phyloP scores from a whole-genome alignment of 208 protist species.

The Trypanosoma avium region DNA sequence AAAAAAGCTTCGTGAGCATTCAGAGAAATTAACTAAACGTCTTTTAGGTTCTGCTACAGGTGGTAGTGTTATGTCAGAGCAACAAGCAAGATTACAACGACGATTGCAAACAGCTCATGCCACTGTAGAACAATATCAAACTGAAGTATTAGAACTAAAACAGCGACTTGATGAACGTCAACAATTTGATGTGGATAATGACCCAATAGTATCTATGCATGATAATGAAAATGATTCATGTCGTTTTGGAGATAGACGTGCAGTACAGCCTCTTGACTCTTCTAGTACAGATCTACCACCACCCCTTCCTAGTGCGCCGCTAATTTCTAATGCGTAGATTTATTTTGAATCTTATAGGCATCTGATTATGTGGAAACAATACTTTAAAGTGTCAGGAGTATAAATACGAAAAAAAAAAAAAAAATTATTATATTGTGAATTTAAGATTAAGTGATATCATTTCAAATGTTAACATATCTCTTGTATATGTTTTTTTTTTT shows the following conservation, averaged over 20 bases:
- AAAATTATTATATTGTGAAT: too few species aligned
- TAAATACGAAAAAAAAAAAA: too few species aligned
- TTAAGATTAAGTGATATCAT: too few species aligned
- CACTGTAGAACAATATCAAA: conserved; percentile 48
- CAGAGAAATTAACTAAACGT: conserved; percentile 20
- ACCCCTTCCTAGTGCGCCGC: conserved; percentile 25
- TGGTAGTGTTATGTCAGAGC: conserved; percentile 32
- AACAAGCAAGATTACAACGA: conserved; percentile 40
- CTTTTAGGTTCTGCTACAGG: conserved; percentile 5
- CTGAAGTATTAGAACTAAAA: conserved; percentile 43
- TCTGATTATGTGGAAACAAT: too few species aligned
- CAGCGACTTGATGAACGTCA: conserved; percentile 16
- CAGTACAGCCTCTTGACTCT: conserved; percentile 16
- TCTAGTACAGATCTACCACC: conserved; percentile 17
- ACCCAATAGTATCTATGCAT: background rate
- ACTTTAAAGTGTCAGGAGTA: too few species aligned
- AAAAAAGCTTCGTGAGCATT: conserved; percentile 37
- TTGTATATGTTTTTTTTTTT: too few species aligned
- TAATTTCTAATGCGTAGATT: background rate
- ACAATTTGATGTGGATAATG: background rate
- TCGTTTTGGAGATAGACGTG: conserved; percentile 4
- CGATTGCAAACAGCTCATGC: conserved; percentile 57
- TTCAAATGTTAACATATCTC: too few species aligned
- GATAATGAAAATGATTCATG: background rate
- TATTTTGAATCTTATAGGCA: too few species aligned